Conservation (phyloP, 129 eudicot genomes). For the Mikania micrantha region DNA sequence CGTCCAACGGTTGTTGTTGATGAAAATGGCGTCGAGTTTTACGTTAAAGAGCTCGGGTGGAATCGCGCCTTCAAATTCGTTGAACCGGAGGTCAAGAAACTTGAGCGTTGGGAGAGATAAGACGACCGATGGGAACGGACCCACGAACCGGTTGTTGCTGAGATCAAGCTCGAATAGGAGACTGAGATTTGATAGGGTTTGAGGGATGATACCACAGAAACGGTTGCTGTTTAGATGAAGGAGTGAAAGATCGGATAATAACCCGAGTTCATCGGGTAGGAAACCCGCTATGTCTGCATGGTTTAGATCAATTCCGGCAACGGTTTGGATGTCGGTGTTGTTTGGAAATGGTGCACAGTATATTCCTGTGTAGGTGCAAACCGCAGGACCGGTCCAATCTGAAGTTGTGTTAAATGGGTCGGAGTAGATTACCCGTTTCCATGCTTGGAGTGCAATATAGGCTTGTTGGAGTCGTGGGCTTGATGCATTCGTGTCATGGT, state of each 20-base stretch:
- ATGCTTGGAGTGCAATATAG: constrained; percentile 64
- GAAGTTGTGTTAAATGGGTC: constrained; percentile 63
- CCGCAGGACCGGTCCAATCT: constrained; percentile 68
- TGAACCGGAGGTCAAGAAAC: constrained; percentile 67
- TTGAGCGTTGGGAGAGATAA: constrained; percentile 48
- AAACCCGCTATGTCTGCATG: constrained; percentile 63
- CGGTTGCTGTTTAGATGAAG: constrained; percentile 67
- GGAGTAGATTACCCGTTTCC: constrained; percentile 69
- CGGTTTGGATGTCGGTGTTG: constrained; percentile 25
- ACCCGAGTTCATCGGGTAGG: constrained; percentile 62
- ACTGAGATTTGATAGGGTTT: constrained; percentile 41
- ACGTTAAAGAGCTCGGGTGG: constrained; percentile 51
- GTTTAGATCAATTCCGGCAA: constrained; percentile 79
- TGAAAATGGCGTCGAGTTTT: constrained; percentile 56
- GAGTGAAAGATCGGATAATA: constrained; percentile 53
- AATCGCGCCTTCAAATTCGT: constrained; percentile 66
- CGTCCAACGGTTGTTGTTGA: constrained; percentile 56
- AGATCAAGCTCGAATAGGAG: constrained; percentile 66
- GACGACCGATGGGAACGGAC: constrained; percentile 64
- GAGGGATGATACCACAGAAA: constrained; percentile 64
- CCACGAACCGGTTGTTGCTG: constrained; percentile 77
- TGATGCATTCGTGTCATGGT: constrained; percentile 14
- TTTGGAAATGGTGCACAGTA: constrained; percentile 50
- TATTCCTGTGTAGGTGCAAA: constrained; percentile 66
- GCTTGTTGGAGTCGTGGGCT: constrained; percentile 58